Percentiles rank a stretch among this genome's conserved stretches.
phyloP scores from a whole-genome alignment of 371 early-diverging fungal genomes.

The Paraphysoderma sedebokerense region DNA sequence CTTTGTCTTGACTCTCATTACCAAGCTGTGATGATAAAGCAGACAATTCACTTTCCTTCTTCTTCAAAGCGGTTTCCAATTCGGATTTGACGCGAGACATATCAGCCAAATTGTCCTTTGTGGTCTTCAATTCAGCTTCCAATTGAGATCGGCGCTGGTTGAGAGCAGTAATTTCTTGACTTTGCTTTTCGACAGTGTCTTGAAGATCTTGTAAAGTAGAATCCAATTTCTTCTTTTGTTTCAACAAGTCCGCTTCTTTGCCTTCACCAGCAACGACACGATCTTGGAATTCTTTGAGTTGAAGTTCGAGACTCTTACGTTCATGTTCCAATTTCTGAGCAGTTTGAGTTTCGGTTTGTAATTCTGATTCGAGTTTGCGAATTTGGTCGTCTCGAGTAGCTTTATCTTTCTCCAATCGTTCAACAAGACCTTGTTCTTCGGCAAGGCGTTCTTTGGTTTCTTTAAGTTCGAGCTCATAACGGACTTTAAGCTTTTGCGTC shows the following conservation, averaged over 20 bases:
- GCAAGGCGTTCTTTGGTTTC: slow-evolving; percentile 23
- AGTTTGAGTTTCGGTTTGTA: slow-evolving; percentile 16
- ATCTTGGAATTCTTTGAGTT: slow-evolving; percentile 32
- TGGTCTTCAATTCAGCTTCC: slow-evolving; percentile 29
- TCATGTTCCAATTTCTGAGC: slow-evolving; percentile 30
- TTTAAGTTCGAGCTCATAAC: slow-evolving; percentile 20
- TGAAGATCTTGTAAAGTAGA: slow-evolving; percentile 3
- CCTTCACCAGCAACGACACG: slow-evolving; percentile 34
- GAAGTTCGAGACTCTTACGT: slow-evolving; percentile 30
- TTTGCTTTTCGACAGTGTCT: slow-evolving; percentile 13
- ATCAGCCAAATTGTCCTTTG: slow-evolving; percentile 16
- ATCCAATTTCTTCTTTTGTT: slow-evolving; percentile 33
- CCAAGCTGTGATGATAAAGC: slow-evolving; percentile 21
- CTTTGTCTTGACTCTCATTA: slow-evolving; percentile 21
- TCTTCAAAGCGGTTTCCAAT: slow-evolving; percentile 17
- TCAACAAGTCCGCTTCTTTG: slow-evolving; percentile 27
- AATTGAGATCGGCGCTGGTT: slow-evolving; percentile 16
- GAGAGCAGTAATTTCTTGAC: slow-evolving; percentile 25
- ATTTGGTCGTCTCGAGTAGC: slow-evolving; percentile 27
- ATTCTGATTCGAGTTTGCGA: slow-evolving; percentile 30
- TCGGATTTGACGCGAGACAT: slow-evolving; percentile 14
- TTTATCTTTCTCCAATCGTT: slow-evolving; percentile 44
- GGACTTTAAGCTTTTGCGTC: slow-evolving; percentile 22
- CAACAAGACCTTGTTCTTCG: slow-evolving; percentile 20
- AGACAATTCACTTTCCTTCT: slow-evolving; percentile 18